These are phyloP conservation scores for Euptelea pleiosperma DNA, from an alignment of 164 flowering plant genomes.

Conservation along the genomic window DNA sequence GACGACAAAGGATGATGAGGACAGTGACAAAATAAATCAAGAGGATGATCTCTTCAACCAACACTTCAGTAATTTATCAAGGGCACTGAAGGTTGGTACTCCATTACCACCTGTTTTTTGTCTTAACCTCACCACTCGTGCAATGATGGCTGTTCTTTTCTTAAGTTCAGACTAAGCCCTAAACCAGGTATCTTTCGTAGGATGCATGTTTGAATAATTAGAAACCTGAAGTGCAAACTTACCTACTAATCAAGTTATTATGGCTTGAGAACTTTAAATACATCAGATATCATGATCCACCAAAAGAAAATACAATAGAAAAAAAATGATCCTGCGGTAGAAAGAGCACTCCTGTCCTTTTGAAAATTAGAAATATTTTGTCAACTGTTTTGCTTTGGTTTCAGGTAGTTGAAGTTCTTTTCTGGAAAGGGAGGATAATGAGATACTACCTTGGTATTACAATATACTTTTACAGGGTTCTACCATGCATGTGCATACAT, in stretches of 20 bases:
- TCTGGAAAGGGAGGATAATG: too few relatives aligned
- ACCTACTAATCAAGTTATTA: not conserved
- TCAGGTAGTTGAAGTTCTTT: too few relatives aligned
- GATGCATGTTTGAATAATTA: not conserved
- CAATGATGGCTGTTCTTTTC: not conserved
- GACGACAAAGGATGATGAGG: constrained; percentile 14
- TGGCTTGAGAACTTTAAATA: not conserved
- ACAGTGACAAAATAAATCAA: constrained; percentile 11
- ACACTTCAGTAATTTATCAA: constrained; percentile 46
- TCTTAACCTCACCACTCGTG: not conserved
- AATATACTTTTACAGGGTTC: too few relatives aligned
- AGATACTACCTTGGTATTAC: too few relatives aligned
- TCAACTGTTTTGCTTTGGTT: too few relatives aligned
- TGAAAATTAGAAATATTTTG: too few relatives aligned
- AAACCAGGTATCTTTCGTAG: not conserved
- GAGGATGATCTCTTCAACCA: constrained; percentile 31
- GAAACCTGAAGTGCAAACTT: not conserved
- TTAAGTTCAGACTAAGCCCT: not conserved
- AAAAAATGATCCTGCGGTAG: too few relatives aligned
- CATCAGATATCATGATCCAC: too few relatives aligned
- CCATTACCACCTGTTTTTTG: not conserved
- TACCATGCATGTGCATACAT: too few relatives aligned
- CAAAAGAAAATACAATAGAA: too few relatives aligned
- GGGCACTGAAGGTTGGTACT: constrained; percentile 34
- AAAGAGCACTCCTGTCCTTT: too few relatives aligned